phyloP scores from a whole-genome alignment of 1,284 basidiomycete genomes.

The Microstroma glucosiphilum region DNA sequence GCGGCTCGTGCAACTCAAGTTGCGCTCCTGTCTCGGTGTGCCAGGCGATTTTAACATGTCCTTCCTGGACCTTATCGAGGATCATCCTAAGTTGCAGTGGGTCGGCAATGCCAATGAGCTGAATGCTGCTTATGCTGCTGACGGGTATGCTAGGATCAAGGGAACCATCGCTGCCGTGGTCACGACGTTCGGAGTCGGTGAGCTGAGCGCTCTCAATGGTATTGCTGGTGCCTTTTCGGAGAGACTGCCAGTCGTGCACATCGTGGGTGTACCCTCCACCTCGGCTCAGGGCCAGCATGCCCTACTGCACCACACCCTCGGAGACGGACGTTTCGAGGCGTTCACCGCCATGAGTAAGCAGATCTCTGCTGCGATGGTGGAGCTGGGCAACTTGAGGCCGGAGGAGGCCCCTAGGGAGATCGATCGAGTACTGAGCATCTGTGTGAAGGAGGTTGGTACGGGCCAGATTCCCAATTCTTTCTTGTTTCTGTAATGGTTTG shows the following conservation, averaged over 20 bases:
- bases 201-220: conserved; percentile 61
- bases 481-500: too few relatives aligned
- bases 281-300: conserved; percentile 59
- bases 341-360: conserved; percentile 71
- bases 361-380: conserved; percentile 67
- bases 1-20: conserved; percentile 39
- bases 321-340: conserved; percentile 58
- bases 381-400: conserved; percentile 38
- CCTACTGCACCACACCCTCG: conserved; percentile 52
- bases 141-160: conserved; percentile 74
- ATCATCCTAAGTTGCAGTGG: conserved; percentile 73
- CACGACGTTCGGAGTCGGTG: conserved; percentile 75
- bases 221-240: conserved; percentile 62
- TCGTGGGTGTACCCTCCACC: conserved; percentile 79
- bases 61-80: conserved; percentile 71
- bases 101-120: conserved; percentile 63
- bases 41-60: conserved; percentile 86
- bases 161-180: conserved; percentile 24
- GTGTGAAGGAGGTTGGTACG: conserved; percentile 62
- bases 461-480: too few relatives aligned
- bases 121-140: conserved; percentile 70
- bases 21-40: conserved; percentile 71
- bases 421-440: conserved; percentile 70
- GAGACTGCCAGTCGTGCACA: conserved; percentile 83
- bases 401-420: conserved; percentile 58